Base-by-base conservation (phyloP, 768 basidiomycete genomes). In the Phylloporus arenicola region DNA sequence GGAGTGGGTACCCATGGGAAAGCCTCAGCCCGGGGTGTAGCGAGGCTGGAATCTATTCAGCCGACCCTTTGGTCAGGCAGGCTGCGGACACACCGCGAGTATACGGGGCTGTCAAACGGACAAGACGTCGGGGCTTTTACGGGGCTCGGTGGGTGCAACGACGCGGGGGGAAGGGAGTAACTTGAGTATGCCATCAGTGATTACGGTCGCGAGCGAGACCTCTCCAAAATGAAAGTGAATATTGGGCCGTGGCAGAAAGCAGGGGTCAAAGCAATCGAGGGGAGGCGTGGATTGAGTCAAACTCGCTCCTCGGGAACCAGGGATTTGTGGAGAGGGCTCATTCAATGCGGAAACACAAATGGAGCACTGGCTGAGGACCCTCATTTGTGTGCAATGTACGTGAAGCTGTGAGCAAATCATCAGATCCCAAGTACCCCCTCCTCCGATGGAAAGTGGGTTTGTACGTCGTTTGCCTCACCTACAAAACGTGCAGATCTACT, bases 381-480 rank as follows among this genome's bases (percentile, higher is more conserved):
- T 52, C 33, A 22, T 50, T 33, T 45, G 45, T 20, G 38, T 57
- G 6, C 43, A 37, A 27, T 9, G 27, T 85, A 87, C 64, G 84
- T n/a, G 39, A 41, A 85, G 52, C 60, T 78, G 56, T 54, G 30
- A 61, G 71, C 30, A 69, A 72, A 37, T 66, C 75, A 17, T 74
- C 75, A 29, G 62, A 81, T 5, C 84, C 84, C 86, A 87, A 65
- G 79, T 82, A 44, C 31, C 69, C 27, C 27, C 27, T 10, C 27
- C 4, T 56, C 19, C 30, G 22, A 45, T 45, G 19, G 31, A 35
- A 45, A 39, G 35, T 30, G 38, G 33, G 16, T 39, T 9, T n/a
- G 43, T 41, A 43, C 31, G 27, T 24, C 45, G 27, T 54, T 34
- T 40, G 38, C 51, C 51, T 47, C 51, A 38, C 41, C 24, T 40